phyloP scores from a whole-genome alignment of 208 protist species.

The Tritrichomonas musculus region DNA sequence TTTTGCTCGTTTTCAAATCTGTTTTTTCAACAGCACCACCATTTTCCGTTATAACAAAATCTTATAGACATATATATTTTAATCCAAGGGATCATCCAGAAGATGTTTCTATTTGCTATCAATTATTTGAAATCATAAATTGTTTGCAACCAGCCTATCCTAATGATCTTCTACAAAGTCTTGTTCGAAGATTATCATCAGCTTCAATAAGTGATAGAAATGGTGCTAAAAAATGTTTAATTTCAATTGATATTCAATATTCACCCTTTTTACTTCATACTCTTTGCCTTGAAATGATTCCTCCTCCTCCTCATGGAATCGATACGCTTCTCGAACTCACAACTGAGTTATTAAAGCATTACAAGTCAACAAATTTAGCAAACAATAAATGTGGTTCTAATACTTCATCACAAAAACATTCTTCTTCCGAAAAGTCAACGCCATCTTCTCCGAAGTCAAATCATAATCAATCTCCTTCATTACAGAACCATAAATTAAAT shows the following conservation, averaged over 20 bases:
- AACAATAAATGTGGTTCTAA: too few species aligned
- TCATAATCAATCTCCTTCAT: too few species aligned
- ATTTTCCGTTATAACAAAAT: background rate
- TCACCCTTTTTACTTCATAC: background rate
- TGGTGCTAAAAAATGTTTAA: background rate
- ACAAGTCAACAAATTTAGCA: too few species aligned
- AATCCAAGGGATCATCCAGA: background rate
- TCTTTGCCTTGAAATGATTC: background rate
- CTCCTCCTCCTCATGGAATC: background rate
- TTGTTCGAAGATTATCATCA: background rate
- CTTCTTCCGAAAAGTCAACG: too few species aligned
- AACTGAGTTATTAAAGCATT: background rate
- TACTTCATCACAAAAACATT: too few species aligned
- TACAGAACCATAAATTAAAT: too few species aligned
- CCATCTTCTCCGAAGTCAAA: too few species aligned
- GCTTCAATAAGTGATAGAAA: background rate
- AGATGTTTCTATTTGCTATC: background rate
- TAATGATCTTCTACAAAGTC: background rate
- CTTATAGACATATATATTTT: conserved; percentile 7
- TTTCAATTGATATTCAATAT: background rate
- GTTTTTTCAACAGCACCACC: background rate
- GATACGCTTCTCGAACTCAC: background rate
- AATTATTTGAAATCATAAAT: background rate
- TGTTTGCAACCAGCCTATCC: background rate
- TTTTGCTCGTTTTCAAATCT: background rate